These are phyloP conservation scores for Coelastrella sp. DNA, from an alignment of 139 green algal genomes.

Conservation along the genomic window DNA sequence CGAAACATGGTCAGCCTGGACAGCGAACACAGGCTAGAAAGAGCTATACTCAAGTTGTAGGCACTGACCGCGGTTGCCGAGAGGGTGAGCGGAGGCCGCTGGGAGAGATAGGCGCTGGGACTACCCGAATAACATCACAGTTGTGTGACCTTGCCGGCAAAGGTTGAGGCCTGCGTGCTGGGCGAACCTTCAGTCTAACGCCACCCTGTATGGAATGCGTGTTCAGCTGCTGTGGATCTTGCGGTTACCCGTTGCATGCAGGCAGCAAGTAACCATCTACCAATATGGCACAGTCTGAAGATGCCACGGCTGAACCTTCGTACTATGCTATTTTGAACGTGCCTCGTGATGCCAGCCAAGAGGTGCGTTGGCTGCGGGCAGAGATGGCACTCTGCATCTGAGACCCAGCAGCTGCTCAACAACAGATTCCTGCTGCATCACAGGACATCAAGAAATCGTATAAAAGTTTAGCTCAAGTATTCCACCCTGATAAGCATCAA, in stretches of 20 bases:
- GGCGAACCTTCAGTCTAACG: too few species aligned
- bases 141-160: too few species aligned
- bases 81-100: too few species aligned
- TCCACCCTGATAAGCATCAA: conserved; percentile 77
- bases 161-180: too few species aligned
- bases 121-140: too few species aligned
- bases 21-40: not conserved
- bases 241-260: conserved; percentile 12
- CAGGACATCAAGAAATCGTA: conserved; percentile 48
- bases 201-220: too few species aligned
- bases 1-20: not conserved
- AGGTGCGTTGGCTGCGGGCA: conserved; percentile 10
- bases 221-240: not conserved
- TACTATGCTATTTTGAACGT: conserved; percentile 76
- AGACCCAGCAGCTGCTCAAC: conserved; percentile 34
- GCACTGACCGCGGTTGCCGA: too few species aligned
- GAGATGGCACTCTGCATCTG: conserved; percentile 2
- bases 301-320: not conserved
- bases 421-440: not conserved
- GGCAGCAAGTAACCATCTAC: not conserved
- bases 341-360: conserved; percentile 52
- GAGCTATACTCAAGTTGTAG: too few species aligned
- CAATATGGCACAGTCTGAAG: not conserved
- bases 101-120: too few species aligned
- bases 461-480: conserved; percentile 48